phyloP scores from a whole-genome alignment of 805 yeast species.

The Torulaspora franciscae region DNA sequence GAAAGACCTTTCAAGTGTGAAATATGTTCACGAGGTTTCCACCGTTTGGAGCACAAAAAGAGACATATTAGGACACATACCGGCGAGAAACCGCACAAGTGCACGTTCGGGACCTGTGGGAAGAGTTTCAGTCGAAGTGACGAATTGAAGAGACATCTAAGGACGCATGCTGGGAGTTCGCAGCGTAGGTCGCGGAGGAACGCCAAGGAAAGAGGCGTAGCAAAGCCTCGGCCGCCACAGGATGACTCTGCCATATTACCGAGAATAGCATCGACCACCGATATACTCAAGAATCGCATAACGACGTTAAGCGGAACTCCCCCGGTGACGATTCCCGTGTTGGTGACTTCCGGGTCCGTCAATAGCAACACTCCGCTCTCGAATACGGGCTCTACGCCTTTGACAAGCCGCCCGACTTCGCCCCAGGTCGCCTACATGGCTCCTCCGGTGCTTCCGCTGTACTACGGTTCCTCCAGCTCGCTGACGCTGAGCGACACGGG shows the following conservation, averaged over 20 bases:
- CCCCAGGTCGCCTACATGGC: conserved; percentile 8
- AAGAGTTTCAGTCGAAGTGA: conserved; percentile 77
- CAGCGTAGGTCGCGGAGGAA: conserved; percentile 40
- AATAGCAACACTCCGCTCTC: not conserved
- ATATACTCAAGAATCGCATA: not conserved
- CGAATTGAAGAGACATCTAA: conserved; percentile 77
- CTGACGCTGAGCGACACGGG: conserved; percentile 18
- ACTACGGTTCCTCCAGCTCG: conserved; percentile 17
- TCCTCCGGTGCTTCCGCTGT: conserved; percentile 12
- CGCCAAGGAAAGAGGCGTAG: conserved; percentile 11
- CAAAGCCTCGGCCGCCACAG: conserved; percentile 5
- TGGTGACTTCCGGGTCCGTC: conserved; percentile 6
- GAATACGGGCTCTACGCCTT: not conserved
- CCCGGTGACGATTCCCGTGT: conserved; percentile 10
- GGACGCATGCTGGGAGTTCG: conserved; percentile 66
- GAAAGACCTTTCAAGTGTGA: conserved; percentile 78
- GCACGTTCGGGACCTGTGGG: conserved; percentile 74
- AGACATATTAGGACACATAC: conserved; percentile 89
- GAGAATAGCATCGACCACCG: not conserved
- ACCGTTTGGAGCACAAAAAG: conserved; percentile 83
- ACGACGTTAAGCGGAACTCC: not conserved
- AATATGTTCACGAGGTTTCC: conserved; percentile 79
- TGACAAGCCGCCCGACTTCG: conserved; percentile 1
- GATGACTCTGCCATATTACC: not conserved
- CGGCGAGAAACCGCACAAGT: conserved; percentile 85